Percentiles rank a stretch among this genome's conserved stretches.
Evolutionary conservation across 345 rosid genomes (phyloP).

Genomic region (Viola odorata): DNA sequence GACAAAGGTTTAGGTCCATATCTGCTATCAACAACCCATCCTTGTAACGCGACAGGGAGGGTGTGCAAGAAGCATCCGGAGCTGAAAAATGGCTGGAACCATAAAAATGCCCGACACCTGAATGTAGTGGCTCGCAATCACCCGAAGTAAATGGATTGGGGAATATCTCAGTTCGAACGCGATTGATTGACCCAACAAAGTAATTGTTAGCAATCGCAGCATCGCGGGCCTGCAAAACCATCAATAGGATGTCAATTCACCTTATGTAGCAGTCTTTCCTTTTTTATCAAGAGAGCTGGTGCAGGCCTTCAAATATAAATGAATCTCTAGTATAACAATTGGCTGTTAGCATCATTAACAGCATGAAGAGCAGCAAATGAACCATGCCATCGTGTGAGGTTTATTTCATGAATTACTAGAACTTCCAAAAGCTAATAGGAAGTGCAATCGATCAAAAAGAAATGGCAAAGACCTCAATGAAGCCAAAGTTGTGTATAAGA

Average conservation of each 20-base stretch:
- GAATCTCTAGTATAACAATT: no score
- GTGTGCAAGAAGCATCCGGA: conserved; percentile 91
- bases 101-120: conserved; percentile 85
- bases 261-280: no score
- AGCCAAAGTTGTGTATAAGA: background rate
- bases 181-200: conserved; percentile 92
- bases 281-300: no score
- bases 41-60: conserved; percentile 67
- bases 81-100: conserved; percentile 92
- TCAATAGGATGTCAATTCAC: background rate
- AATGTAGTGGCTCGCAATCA: conserved; percentile 77
- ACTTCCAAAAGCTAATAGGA: no score
- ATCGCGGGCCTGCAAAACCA: conserved; percentile 65
- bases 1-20: conserved; percentile 87
- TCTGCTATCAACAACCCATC: conserved; percentile 81
- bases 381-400: no score
- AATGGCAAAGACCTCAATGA: background rate
- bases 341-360: no score
- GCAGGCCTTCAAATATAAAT: no score
- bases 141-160: conserved; percentile 95
- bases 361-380: no score
- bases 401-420: no score
- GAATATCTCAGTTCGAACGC: conserved; percentile 86
- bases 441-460: background rate
- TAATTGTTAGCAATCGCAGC: conserved; percentile 95